Evolutionary conservation across 108 stramenopile genomes (phyloP).

Genomic region (Fragilaria radians): DNA sequence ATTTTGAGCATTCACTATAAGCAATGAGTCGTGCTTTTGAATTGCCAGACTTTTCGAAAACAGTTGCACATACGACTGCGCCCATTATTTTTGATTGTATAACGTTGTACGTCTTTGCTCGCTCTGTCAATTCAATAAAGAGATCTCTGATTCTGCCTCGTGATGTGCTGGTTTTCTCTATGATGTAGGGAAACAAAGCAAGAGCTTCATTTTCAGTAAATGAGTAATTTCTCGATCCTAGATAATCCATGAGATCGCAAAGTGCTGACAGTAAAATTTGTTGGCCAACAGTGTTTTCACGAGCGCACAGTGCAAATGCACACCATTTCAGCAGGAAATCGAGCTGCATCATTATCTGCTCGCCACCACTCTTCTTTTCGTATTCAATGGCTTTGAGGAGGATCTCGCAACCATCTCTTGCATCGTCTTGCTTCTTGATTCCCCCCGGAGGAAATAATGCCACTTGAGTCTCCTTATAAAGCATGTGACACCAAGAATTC

Average conservation of each 20-base stretch:
- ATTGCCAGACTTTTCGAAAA: conserved; percentile 56
- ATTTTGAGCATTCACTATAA: conserved; percentile 42
- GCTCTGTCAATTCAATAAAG: conserved; percentile 40
- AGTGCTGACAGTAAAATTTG: conserved; percentile 51
- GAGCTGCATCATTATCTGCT: conserved; percentile 43
- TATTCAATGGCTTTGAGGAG: conserved; percentile 47
- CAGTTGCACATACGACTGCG: conserved; percentile 52
- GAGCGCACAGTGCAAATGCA: conserved; percentile 52
- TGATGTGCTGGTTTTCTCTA: conserved; percentile 70
- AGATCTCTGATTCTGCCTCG: conserved; percentile 61
- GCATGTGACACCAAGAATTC: conserved; percentile 55
- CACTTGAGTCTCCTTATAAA: conserved; percentile 32
- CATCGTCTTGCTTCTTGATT: conserved; percentile 71
- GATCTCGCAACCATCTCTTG: conserved; percentile 49
- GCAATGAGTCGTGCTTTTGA: conserved; percentile 58
- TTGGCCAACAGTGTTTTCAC: conserved; percentile 70
- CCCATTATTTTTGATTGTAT: conserved; percentile 51
- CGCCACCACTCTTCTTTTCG: conserved; percentile 31
- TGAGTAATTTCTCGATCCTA: conserved; percentile 34
- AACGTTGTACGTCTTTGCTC: conserved; percentile 32
- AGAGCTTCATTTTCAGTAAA: conserved; percentile 56
- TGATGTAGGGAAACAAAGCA: conserved; percentile 56
- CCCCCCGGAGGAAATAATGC: conserved; percentile 63
- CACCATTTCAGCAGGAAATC: conserved; percentile 76
- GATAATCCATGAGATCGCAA: conserved; percentile 28